phyloP scores from a whole-genome alignment of 2,329 filamentous ascomycete genomes.

The Neofusicoccum parvum region DNA sequence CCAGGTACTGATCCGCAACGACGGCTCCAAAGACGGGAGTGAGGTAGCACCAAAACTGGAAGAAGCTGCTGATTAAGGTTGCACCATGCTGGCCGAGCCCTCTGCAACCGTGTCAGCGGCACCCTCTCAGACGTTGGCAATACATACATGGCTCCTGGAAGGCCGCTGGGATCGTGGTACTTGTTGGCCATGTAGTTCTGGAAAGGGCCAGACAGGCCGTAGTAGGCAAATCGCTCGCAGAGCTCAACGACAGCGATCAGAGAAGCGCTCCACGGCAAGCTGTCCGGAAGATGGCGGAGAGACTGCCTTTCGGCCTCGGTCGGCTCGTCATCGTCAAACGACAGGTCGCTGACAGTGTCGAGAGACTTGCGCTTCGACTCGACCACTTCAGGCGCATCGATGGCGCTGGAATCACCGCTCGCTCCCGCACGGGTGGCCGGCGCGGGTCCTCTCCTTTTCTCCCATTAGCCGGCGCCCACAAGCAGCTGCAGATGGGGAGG shows the following conservation, averaged over 20 bases:
- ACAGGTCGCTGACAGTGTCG: conserved; percentile 12
- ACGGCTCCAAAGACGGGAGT: conserved; percentile 53
- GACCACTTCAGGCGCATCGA: conserved; percentile 4
- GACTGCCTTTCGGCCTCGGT: conserved; percentile 46
- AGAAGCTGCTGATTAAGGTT: conserved; percentile 50
- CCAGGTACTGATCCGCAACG: conserved; percentile 68
- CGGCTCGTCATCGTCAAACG: conserved; percentile 32
- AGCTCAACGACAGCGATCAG: conserved; percentile 53
- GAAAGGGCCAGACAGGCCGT: conserved; percentile 49
- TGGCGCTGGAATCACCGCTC: not conserved
- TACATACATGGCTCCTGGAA: conserved; percentile 40
- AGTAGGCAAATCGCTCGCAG: conserved; percentile 54
- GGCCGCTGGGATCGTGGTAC: conserved; percentile 40
- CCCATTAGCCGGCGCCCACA: not conserved
- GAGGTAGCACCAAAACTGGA: conserved; percentile 53
- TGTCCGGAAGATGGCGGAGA: conserved; percentile 50
- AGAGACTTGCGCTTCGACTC: not conserved
- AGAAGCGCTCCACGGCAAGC: conserved; percentile 50
- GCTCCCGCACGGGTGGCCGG: not conserved
- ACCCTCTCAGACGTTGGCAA: not conserved
- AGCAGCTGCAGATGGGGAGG: no score
- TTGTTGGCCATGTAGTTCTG: conserved; percentile 54
- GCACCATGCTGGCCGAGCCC: conserved; percentile 47
- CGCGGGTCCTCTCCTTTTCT: not conserved
- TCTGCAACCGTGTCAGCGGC: conserved; percentile 21